These are phyloP conservation scores for Oryza coarctata DNA, from an alignment of 176 grass and related monocot genomes.

Conservation along the genomic window DNA sequence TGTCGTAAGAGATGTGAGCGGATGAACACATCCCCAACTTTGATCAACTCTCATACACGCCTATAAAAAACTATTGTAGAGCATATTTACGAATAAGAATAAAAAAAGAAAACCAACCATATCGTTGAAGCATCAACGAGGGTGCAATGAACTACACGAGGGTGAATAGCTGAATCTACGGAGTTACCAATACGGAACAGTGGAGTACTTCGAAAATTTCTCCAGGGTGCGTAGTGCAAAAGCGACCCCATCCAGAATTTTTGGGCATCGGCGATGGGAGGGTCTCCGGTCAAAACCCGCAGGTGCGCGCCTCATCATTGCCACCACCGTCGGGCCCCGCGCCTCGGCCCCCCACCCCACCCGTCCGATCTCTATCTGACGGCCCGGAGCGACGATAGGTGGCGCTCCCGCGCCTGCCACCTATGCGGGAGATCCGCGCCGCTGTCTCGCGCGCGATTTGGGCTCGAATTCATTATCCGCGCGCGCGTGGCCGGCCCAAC, in stretches of 20 bases:
- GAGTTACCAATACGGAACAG: too few relatives aligned
- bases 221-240: not conserved
- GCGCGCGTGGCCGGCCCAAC: not conserved
- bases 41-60: too few relatives aligned
- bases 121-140: too few relatives aligned
- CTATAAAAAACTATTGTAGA: too few relatives aligned
- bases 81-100: too few relatives aligned
- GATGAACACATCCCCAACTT: too few relatives aligned
- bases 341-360: not conserved
- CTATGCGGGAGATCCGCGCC: constrained; percentile 32
- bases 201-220: too few relatives aligned
- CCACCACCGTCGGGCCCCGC: constrained; percentile 7
- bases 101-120: too few relatives aligned
- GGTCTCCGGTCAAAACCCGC: constrained; percentile 49
- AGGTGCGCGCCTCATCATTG: constrained; percentile 61
- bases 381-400: not conserved
- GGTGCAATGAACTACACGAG: too few relatives aligned
- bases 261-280: not conserved
- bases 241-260: not conserved
- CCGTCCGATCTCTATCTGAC: constrained; percentile 50
- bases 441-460: constrained; percentile 32
- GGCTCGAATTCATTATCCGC: not conserved
- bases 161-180: too few relatives aligned
- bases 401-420: constrained; percentile 19
- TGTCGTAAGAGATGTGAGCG: too few relatives aligned